Conservation (phyloP, 352 stramenopile species). For the Phytophthora pseudosyringae region DNA sequence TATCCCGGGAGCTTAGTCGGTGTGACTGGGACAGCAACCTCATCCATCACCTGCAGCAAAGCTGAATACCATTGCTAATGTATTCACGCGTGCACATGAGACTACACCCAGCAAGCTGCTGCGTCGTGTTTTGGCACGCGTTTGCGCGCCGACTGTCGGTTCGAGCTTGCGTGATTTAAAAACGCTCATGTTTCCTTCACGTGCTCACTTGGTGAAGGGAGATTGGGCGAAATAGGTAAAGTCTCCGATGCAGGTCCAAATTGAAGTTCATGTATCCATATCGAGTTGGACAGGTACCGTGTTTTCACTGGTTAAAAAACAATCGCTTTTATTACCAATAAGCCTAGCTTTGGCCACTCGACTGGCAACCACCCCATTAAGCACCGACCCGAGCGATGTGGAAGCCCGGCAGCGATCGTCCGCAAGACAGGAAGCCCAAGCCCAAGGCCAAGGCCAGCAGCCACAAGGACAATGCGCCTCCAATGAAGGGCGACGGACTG, state of each 20-base stretch:
- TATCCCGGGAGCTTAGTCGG: background rate
- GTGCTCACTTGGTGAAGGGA: too few relatives aligned
- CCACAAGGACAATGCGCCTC: constrained; percentile 13
- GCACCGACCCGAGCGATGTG: constrained; percentile 45
- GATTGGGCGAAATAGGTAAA: too few relatives aligned
- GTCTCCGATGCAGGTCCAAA: background rate
- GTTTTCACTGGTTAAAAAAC: background rate
- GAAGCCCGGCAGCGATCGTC: constrained; percentile 59
- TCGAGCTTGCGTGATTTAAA: background rate
- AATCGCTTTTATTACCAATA: background rate
- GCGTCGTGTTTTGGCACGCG: background rate
- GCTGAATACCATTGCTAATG: too few relatives aligned
- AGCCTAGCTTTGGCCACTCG: background rate
- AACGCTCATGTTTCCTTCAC: too few relatives aligned
- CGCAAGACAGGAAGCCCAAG: constrained; percentile 38
- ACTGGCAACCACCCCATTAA: constrained; percentile 22
- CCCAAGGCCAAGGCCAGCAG: constrained; percentile 30
- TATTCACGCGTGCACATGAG: too few relatives aligned
- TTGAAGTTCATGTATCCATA: constrained; percentile 24
- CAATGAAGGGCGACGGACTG: constrained; percentile 26
- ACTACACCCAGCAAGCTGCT: background rate
- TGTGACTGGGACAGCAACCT: background rate
- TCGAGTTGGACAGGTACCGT: background rate
- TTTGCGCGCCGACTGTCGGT: background rate
- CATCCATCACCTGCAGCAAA: too few relatives aligned